These are phyloP conservation scores for Penicillium sp. DNA, from an alignment of 2,329 filamentous ascomycete genomes.

Conservation along the genomic window DNA sequence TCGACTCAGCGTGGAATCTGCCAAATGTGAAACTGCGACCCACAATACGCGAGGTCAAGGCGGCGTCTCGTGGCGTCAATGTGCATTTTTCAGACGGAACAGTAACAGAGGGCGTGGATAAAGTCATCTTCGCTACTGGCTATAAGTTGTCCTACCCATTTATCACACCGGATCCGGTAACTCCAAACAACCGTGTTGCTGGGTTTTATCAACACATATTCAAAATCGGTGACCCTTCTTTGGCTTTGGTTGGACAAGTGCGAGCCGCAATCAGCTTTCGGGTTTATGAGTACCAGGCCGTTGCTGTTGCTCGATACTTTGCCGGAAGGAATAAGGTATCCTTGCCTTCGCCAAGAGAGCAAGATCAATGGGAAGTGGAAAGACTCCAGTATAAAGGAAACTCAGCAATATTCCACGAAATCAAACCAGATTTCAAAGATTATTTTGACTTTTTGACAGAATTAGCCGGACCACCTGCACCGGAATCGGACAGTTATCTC, in stretches of 20 bases:
- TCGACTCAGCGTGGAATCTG: conserved; percentile 26
- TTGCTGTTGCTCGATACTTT: conserved; percentile 34
- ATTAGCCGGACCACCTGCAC: conserved; percentile 45
- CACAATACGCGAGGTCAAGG: conserved; percentile 18
- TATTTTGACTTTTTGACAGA: conserved; percentile 46
- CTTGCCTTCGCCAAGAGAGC: conserved; percentile 26
- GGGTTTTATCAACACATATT: conserved; percentile 39
- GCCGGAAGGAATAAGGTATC: conserved; percentile 24
- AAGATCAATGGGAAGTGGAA: conserved; percentile 33
- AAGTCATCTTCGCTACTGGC: conserved; percentile 38
- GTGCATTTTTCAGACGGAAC: conserved; percentile 29
- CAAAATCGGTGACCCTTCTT: conserved; percentile 31
- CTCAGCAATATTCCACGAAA: conserved; percentile 25
- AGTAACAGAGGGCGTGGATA: conserved; percentile 23
- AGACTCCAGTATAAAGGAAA: conserved; percentile 26
- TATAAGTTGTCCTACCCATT: conserved; percentile 36
- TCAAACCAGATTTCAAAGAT: conserved; percentile 40
- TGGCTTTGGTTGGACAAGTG: conserved; percentile 35
- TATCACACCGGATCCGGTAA: conserved; percentile 26
- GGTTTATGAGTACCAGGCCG: conserved; percentile 37
- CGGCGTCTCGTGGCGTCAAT: not conserved
- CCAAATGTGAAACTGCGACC: conserved; percentile 29
- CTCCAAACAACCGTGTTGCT: conserved; percentile 27
- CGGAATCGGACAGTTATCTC: conserved; percentile 39
- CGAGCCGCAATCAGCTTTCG: conserved; percentile 34